These are phyloP conservation scores for Cucumis hystrix DNA, from an alignment of 306 rosid genomes.

Conservation along the genomic window DNA sequence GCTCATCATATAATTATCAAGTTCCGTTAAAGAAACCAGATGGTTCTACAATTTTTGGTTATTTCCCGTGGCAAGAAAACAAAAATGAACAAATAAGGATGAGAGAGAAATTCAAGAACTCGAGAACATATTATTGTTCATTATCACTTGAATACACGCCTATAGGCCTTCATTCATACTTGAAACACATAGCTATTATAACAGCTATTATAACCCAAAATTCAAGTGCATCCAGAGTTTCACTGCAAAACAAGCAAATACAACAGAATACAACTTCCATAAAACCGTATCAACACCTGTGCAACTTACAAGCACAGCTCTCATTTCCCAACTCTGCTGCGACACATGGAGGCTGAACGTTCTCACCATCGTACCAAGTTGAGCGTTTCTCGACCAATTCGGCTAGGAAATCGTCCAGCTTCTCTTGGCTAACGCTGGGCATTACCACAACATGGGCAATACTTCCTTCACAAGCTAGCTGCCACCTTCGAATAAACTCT, in stretches of 20 bases:
- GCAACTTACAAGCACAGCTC: conserved; percentile 35
- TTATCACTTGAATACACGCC: not conserved
- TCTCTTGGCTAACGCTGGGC: conserved; percentile 39
- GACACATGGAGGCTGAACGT: conserved; percentile 25
- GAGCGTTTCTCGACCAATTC: conserved; percentile 25
- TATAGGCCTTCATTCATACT: not conserved
- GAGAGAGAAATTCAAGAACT: not conserved
- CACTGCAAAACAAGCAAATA: not conserved
- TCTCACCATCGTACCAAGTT: conserved; percentile 22
- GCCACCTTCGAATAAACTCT: conserved; percentile 45
- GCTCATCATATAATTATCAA: not conserved
- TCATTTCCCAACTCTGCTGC: conserved; percentile 30
- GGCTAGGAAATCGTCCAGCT: conserved; percentile 31
- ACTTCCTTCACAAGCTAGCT: conserved; percentile 46
- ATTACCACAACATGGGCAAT: conserved; percentile 55
- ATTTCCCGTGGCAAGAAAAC: not conserved
- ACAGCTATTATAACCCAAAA: not conserved
- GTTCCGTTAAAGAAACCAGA: not conserved
- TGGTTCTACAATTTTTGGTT: not conserved
- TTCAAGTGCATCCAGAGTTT: not conserved
- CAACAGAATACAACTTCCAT: not conserved
- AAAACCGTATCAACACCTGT: conserved; percentile 13
- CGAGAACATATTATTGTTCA: not conserved
- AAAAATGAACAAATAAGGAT: not conserved
- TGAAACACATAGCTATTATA: not conserved